Evolutionary conservation across 345 rosid genomes (phyloP), one percentile per base, ranked within the genome.

Genomic region (Nephelium lappaceum): DNA sequence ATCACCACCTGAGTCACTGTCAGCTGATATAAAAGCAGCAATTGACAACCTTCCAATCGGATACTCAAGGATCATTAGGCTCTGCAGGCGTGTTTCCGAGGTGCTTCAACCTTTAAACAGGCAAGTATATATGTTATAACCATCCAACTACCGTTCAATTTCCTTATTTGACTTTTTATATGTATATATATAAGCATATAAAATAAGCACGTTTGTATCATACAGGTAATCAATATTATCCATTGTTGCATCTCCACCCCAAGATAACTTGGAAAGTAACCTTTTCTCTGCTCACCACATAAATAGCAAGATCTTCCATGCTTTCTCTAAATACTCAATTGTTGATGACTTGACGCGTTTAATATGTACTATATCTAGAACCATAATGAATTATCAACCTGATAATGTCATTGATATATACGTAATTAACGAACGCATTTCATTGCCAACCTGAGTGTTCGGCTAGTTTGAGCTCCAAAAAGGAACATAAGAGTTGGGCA

Each of bases 31-130:
- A 68, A 81, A 71, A 27, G 77, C 84, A 67, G 88, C 88, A 16
- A 79, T 77, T 12, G 78, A 72, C 60, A 67, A 65, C 69, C 85
- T 92, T 49, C 41, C 77, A 15, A 79, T 38, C 69, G 95, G 92
- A 69, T 84, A 80, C 76, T 81, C 78, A 18, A 88, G 95, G 83
- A 83, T 92, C 63, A 18, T 84, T 76, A 84, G 89, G 82, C 84
- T 88, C 49, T 87, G 92, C 82, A 82, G 68, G 73, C 78, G 91
- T 83, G 77, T 88, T 77, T 86, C 93, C 38, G 68, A 81, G 68
- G 81, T 73, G 76, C 5, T 88, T 71, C 83, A 69, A 74, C 57
- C 76, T 72, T 62, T 66, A 39, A 79, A 79, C 72, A 79, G 73
- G 55, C 78, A 72, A 80, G 58, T 36, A 3, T 4, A 42, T 31